phyloP scores from a whole-genome alignment of 306 rosid species.

The Vigna nakashimae region DNA sequence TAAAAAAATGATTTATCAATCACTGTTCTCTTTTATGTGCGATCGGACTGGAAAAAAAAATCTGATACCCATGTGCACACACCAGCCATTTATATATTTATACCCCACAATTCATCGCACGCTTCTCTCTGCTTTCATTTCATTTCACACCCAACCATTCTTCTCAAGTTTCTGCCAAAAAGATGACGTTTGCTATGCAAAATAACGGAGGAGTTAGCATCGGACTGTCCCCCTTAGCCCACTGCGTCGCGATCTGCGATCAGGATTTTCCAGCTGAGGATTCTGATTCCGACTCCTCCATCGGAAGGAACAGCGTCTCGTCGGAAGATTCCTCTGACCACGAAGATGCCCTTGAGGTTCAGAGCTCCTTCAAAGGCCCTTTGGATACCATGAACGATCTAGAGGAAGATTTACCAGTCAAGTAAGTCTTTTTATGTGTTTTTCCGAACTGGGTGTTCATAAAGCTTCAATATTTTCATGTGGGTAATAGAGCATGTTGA shows the following conservation, averaged over 20 bases:
- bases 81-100: conserved; percentile 45
- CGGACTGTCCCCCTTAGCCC: conserved; percentile 54
- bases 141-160: not conserved
- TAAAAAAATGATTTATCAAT: not conserved
- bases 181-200: conserved; percentile 63
- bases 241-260: conserved; percentile 59
- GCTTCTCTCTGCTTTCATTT: not conserved
- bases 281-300: conserved; percentile 65
- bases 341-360: conserved; percentile 65
- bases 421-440: conserved; percentile 52
- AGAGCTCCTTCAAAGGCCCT: conserved; percentile 68
- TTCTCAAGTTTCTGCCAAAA: conserved; percentile 13
- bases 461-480: conserved; percentile 26
- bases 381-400: conserved; percentile 69
- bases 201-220: conserved; percentile 40
- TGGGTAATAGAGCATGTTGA: not conserved
- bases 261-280: conserved; percentile 52
- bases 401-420: conserved; percentile 71
- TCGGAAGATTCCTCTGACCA: conserved; percentile 64
- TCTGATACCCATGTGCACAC: conserved; percentile 63
- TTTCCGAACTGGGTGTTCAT: conserved; percentile 18
- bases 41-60: conserved; percentile 43
- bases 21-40: not conserved
- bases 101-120: conserved; percentile 31
- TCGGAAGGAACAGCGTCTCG: conserved; percentile 65